A percentile compares a stretch with the other conserved stretches of the same genome.
Evolutionary conservation across 768 basidiomycete genomes (phyloP).

Genomic region (Suillus brevipes): DNA sequence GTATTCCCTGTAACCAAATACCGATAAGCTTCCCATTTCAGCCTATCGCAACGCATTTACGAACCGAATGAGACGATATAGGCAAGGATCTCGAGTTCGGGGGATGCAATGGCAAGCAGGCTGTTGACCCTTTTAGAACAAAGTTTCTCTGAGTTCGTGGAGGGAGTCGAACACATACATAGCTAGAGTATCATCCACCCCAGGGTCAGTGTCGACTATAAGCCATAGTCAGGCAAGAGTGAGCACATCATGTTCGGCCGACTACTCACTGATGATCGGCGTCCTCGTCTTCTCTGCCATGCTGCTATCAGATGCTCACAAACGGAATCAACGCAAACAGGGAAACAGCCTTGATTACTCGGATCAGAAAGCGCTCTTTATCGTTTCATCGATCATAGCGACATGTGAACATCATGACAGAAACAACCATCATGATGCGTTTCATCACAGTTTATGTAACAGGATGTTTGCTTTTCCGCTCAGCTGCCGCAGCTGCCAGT

Average conservation of each 20-base stretch:
- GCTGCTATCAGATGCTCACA: neutral
- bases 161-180: conserved; percentile 48
- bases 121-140: conserved; percentile 36
- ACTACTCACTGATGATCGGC: conserved; percentile 66
- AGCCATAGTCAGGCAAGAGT: conserved; percentile 9
- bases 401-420: neutral
- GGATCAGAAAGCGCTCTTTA: neutral
- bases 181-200: conserved; percentile 79
- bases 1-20: conserved; percentile 59
- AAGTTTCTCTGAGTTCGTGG: neutral
- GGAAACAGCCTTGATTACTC: neutral
- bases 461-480: neutral
- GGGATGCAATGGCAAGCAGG: conserved; percentile 76
- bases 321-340: neutral
- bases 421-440: neutral
- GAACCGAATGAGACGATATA: conserved; percentile 76
- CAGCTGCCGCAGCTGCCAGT: neutral
- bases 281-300: conserved; percentile 34
- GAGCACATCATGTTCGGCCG: neutral
- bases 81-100: conserved; percentile 78
- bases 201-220: conserved; percentile 83
- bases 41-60: conserved; percentile 15
- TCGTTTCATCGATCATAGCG: neutral
- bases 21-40: neutral
- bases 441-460: too few species aligned